Base-by-base conservation (phyloP, 2,329 filamentous ascomycete species). In the Laburnicola sp. region DNA sequence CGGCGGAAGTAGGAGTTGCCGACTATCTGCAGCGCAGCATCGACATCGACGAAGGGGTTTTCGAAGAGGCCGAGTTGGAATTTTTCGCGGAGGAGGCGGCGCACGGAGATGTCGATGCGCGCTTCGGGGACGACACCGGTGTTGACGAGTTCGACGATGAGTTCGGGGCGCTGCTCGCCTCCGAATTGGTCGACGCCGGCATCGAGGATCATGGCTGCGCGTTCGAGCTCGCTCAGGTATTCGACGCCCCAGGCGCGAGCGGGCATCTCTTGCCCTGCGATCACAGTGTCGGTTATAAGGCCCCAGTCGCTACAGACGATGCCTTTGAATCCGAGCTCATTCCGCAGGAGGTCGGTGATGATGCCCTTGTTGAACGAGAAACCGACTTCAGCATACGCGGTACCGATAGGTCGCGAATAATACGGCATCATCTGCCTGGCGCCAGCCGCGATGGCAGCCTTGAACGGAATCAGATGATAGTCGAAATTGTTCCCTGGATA, bases 251-350 rank as follows among this genome's bases (percentile, higher is more conserved):
- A 82, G 2, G 76, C 76, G 8, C 78, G 73, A 0, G 78, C 77
- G 0, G 75, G 76, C 73, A 79, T 75, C 30, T 75, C 65, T 56
- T 79, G 74, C 1, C 76, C 78, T 0, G 57, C 26, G 27, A 80
- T 75, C 1, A 64, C 51, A 0, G 61, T 59, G 39, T 80, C 76
- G 0, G 79, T 82, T 22, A 82, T 71, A 3, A 82, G 69, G 1
- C 79, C 78, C 80, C 80, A 82, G 52, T 82, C 80, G 0, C 76
- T 79, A 2, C 76, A 70, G 0, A 82, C 73, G n/a, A 82, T 78
- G 2, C 80, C 80, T 0, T 79, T 58, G 48, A 80, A 82, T 2
- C 79, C 78, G 0, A 82, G 68, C 40, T 81, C 69, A 1, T 73
- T 56, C 1, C 75, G 75, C 1, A 82, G 66, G 0, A 82, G 73